Conservation (phyloP, 2,329 filamentous ascomycete species). For the Huntiella bhutanensis region DNA sequence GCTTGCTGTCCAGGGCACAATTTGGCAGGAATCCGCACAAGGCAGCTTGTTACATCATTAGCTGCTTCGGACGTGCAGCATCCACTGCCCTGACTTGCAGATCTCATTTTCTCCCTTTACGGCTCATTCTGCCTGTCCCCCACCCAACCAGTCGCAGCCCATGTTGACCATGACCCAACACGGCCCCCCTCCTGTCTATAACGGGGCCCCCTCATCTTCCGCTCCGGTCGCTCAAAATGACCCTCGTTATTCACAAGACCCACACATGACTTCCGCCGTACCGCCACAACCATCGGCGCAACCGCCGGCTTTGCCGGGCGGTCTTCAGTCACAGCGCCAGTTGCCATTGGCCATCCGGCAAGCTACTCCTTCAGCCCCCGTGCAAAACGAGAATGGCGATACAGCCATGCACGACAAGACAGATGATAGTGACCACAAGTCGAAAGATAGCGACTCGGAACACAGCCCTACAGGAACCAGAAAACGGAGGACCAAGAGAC, state of each 20-base stretch:
- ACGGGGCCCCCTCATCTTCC: conserved; percentile 11
- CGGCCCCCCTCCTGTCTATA: neutral
- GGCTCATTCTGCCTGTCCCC: neutral
- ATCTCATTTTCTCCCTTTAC: neutral
- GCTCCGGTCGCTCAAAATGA: conserved; percentile 14
- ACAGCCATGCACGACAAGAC: neutral
- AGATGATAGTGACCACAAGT: neutral
- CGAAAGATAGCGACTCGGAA: conserved; percentile 7
- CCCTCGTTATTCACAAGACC: conserved; percentile 6
- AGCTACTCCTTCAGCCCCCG: conserved; percentile 1
- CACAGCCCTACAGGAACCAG: conserved; percentile 33
- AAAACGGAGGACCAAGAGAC: conserved; percentile 72
- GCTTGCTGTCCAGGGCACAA: too few relatives aligned
- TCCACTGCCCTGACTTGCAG: neutral
- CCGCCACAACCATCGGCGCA: conserved; percentile 3
- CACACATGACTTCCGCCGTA: conserved; percentile 5
- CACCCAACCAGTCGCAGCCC: too few relatives aligned
- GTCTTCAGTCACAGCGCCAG: neutral
- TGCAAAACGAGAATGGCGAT: conserved; percentile 4
- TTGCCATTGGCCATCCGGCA: too few relatives aligned
- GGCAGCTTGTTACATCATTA: too few relatives aligned
- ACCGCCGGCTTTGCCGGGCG: neutral
- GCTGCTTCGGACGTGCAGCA: too few relatives aligned
- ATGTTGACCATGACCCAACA: conserved; percentile 1
- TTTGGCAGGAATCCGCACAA: too few relatives aligned